A percentile compares a stretch with the other conserved stretches of the same genome.
phyloP scores from a whole-genome alignment of 768 basidiomycete species.

The Panaeolus cyanescens region DNA sequence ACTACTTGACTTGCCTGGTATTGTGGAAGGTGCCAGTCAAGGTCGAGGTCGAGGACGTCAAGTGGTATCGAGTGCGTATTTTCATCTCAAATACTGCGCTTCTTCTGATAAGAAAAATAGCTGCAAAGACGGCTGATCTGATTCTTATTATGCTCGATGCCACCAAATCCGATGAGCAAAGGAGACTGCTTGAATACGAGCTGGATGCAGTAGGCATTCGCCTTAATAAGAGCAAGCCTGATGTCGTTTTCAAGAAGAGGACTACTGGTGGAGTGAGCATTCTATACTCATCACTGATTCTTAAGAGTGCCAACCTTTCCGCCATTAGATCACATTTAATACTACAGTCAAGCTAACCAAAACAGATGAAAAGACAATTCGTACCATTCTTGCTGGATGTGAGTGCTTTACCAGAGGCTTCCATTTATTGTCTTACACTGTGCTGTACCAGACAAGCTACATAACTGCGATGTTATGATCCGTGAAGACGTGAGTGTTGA shows the following conservation, averaged over 20 bases:
- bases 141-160: conserved; percentile 94
- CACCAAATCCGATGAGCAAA: conserved; percentile 92
- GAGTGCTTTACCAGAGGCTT: conserved; percentile 24
- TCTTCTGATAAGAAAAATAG: conserved; percentile 32
- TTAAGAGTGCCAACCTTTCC: conserved; percentile 6
- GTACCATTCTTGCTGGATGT: conserved; percentile 91
- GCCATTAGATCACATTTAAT: conserved; percentile 80
- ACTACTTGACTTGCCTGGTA: conserved; percentile 92
- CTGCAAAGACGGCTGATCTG: conserved; percentile 90
- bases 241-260: conserved; percentile 93
- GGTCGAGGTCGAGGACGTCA: conserved; percentile 93
- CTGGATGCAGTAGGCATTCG: conserved; percentile 97
- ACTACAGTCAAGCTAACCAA: conserved; percentile 91
- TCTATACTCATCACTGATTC: not conserved
- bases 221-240: conserved; percentile 86
- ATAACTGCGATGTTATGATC: conserved; percentile 98
- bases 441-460: conserved; percentile 69
- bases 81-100: conserved; percentile 5
- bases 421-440: not conserved
- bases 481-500: conserved; percentile 80
- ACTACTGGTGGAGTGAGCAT: conserved; percentile 85
- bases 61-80: conserved; percentile 79
- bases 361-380: conserved; percentile 93
- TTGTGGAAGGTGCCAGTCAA: conserved; percentile 91
- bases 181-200: conserved; percentile 85